phyloP scores from a whole-genome alignment of 2,329 filamentous ascomycete species.

The Pseudogymnoascus sp. region DNA sequence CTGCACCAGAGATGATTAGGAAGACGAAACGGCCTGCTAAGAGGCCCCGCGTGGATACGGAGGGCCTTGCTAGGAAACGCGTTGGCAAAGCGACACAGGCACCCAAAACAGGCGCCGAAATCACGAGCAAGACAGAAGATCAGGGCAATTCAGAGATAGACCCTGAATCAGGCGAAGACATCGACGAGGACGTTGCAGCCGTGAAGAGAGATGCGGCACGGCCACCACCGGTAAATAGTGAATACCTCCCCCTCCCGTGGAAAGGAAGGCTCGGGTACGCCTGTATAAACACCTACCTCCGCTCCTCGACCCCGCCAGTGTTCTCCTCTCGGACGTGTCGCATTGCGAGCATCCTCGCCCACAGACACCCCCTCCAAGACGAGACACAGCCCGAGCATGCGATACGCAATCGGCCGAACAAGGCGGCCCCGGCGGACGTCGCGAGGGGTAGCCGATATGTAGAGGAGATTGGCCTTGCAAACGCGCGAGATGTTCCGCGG shows the following conservation, averaged over 20 bases:
- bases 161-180: background rate
- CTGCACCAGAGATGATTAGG: background rate
- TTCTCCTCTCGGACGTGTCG: conserved; percentile 89
- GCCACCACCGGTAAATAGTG: conserved; percentile 73
- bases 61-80: background rate
- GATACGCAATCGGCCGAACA: conserved; percentile 81
- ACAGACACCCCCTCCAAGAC: conserved; percentile 72
- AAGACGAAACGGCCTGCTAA: background rate
- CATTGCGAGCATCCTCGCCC: conserved; percentile 82
- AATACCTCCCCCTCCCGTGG: conserved; percentile 80
- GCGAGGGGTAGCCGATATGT: conserved; percentile 65
- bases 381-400: conserved; percentile 69
- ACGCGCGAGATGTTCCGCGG: conserved; percentile 74
- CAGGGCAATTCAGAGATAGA: conserved; percentile 51
- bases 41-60: background rate
- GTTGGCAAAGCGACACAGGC: background rate
- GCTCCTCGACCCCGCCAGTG: conserved; percentile 70
- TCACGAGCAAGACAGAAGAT: conserved; percentile 44
- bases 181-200: conserved; percentile 22
- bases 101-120: background rate
- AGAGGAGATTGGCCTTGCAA: conserved; percentile 68
- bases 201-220: conserved; percentile 24
- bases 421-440: conserved; percentile 56
- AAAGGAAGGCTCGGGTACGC: conserved; percentile 85
- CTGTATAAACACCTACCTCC: conserved; percentile 86